Base-by-base conservation (phyloP, 768 basidiomycete genomes). In the Pluteus cervinus region DNA sequence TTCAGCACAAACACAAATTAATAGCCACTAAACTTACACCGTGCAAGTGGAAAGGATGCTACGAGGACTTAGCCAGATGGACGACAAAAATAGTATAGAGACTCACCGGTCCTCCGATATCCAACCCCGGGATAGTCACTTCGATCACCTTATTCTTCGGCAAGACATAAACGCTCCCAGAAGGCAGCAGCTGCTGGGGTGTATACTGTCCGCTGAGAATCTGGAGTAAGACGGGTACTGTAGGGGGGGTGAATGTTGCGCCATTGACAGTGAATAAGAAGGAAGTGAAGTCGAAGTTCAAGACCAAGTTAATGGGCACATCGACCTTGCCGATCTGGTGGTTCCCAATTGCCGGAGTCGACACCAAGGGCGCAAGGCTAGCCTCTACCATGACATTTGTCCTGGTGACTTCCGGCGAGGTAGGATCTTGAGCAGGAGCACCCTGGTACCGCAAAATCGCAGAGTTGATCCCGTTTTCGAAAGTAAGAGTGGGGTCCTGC, bases 381-480 rank as follows among this genome's bases (percentile, higher is more conserved):
- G 45, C 48, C 47, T 72, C 67, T n/a, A 50, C 43, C 14, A 68
- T 55, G 16, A 39, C 36, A 12, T 39, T 41, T 39, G 39, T 20
- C 45, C 29, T 10, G 17, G 44, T 46, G 37, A 56, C 21, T 24
- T 46, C 32, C 3, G 39, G 35, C 2, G 49, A 39, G 0, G 60
- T 64, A 2, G 75, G 76, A 22, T 77, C 69, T 12, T 48, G 33
- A 10, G 31, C 29, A 0, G 61, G 53, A 5, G 75, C 76, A 10
- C 65, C 63, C 0, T 24, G 41, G 40, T 76, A 77, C 20, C 69
- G 66, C 24, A 77, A 48, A 44, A 75, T 73, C 4, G 71, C 73
- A 23, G 58, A 59, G 42, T 70, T 74, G 32, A 64, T 50, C 8
- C 63, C 65, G 14, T 22, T 47, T 29, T 40, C 57, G 57, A 71